These are phyloP conservation scores for Talaromyces amestolkiae DNA, from an alignment of 2,329 filamentous ascomycete genomes.

Conservation along the genomic window DNA sequence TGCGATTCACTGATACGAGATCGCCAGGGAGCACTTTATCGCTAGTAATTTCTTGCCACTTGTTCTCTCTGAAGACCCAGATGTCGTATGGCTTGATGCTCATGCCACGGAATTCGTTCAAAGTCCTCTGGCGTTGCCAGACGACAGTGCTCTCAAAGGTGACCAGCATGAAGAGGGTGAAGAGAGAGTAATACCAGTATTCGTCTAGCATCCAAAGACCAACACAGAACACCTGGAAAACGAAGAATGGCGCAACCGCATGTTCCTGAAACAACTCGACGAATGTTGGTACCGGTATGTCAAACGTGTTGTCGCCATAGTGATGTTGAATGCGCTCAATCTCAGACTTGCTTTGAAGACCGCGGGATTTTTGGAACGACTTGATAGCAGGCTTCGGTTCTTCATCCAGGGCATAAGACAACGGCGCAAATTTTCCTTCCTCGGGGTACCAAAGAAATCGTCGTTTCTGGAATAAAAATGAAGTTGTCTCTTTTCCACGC, in stretches of 20 bases:
- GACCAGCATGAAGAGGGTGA: constrained; percentile 98
- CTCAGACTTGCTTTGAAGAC: constrained; percentile 71
- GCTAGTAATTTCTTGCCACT: constrained; percentile 85
- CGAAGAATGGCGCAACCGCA: constrained; percentile 97
- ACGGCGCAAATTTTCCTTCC: constrained; percentile 72
- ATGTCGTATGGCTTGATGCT: constrained; percentile 98
- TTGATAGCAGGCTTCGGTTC: constrained; percentile 78
- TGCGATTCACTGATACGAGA: constrained; percentile 84
- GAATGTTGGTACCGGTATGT: constrained; percentile 95
- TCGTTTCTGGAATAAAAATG: constrained; percentile 97
- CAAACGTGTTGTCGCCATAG: constrained; percentile 94
- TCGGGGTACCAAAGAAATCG: constrained; percentile 81
- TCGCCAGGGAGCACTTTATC: constrained; percentile 92
- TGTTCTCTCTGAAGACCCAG: constrained; percentile 81
- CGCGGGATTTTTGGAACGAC: constrained; percentile 75
- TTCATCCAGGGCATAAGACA: constrained; percentile 78
- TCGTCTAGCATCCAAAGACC: constrained; percentile 98
- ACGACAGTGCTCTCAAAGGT: constrained; percentile 97
- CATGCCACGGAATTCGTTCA: constrained; percentile 97
- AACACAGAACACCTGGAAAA: constrained; percentile 98
- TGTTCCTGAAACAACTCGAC: constrained; percentile 97
- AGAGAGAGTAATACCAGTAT: constrained; percentile 99
- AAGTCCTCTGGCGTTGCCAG: constrained; percentile 94
- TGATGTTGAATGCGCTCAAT: constrained; percentile 79
- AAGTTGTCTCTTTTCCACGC: constrained; percentile 71